These are phyloP conservation scores for Blastobotrys petasosporus DNA, from an alignment of 1,139 yeast species.

Conservation along the genomic window DNA sequence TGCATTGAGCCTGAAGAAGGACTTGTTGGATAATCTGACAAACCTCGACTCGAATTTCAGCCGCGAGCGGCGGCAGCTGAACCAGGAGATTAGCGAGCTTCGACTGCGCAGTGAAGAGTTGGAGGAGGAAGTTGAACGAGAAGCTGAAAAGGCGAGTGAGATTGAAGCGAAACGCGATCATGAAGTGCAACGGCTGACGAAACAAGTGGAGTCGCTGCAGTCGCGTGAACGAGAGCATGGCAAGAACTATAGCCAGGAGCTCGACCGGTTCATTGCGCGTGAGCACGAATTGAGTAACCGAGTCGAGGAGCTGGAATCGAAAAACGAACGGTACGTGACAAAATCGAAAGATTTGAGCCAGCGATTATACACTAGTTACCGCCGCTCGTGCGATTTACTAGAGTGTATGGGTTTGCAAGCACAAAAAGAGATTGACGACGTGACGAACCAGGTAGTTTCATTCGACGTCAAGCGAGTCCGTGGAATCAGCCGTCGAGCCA, in stretches of 20 bases:
- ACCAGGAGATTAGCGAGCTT: slow-evolving; percentile 46
- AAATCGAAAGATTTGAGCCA: slow-evolving; percentile 36
- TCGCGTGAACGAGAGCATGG: slow-evolving; percentile 12
- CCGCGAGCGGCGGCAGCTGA: slow-evolving; percentile 47
- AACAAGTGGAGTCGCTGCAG: slow-evolving; percentile 13
- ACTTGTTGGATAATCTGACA: slow-evolving; percentile 59
- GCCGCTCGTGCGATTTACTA: slow-evolving; percentile 52
- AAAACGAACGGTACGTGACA: slow-evolving; percentile 16
- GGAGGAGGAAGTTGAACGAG: slow-evolving; percentile 40
- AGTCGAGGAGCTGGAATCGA: slow-evolving; percentile 12
- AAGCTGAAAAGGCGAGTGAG: slow-evolving; percentile 16
- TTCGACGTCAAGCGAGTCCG: slow-evolving; percentile 32
- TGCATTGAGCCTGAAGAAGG: slow-evolving; percentile 45
- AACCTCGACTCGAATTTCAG: slow-evolving; percentile 56
- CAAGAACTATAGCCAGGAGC: slow-evolving; percentile 11
- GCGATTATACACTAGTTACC: slow-evolving; percentile 34
- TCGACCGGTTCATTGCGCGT: slow-evolving; percentile 14
- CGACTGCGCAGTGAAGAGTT: slow-evolving; percentile 46
- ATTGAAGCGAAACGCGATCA: slow-evolving; percentile 24
- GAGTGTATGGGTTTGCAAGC: slow-evolving; percentile 71
- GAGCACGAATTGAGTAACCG: slow-evolving; percentile 15
- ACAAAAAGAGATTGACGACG: slow-evolving; percentile 28
- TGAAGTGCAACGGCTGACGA: slow-evolving; percentile 31
- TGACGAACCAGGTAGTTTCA: slow-evolving; percentile 19
- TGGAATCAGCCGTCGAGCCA: slow-evolving; percentile 22